A percentile compares a stretch with the other conserved stretches of the same genome.
Evolutionary conservation across 495 filamentous ascomycete species (phyloP).

Genomic region (Lichina pygmaea): DNA sequence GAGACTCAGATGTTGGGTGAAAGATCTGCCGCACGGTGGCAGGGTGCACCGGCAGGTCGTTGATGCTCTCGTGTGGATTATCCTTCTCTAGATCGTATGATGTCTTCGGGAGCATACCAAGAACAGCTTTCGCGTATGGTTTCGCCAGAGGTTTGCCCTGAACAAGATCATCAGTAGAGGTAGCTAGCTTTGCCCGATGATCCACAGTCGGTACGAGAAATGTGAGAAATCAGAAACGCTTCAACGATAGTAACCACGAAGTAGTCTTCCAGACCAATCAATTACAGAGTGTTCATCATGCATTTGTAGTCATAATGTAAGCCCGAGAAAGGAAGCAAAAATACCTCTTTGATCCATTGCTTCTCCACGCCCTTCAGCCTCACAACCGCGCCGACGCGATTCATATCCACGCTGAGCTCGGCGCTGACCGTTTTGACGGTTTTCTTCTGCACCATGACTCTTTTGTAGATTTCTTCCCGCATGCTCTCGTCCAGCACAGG

Average conservation of each 20-base stretch:
- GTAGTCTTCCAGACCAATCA: slow-evolving; percentile 99
- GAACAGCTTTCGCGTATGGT: slow-evolving; percentile 48
- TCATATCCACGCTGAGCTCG: slow-evolving; percentile 52
- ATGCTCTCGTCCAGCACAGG: slow-evolving; percentile 51
- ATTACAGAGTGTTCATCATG: slow-evolving; percentile 47
- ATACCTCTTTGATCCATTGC: slow-evolving; percentile 44
- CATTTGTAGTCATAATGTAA: slow-evolving; percentile 11
- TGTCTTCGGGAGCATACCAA: slow-evolving; percentile 49
- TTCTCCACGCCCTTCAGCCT: slow-evolving; percentile 72
- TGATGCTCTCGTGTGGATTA: slow-evolving; percentile 16
- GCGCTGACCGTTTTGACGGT: slow-evolving; percentile 58
- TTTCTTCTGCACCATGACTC: slow-evolving; percentile 32
- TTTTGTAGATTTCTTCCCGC: slow-evolving; percentile 44
- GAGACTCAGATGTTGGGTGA: slow-evolving; percentile 70
- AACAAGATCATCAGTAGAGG: background rate
- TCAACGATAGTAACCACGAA: slow-evolving; percentile 19
- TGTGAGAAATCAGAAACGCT: too few relatives aligned
- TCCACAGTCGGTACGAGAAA: too few relatives aligned
- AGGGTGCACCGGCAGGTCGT: slow-evolving; percentile 3
- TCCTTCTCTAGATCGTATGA: slow-evolving; percentile 5
- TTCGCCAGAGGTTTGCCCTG: slow-evolving; percentile 54
- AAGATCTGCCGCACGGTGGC: slow-evolving; percentile 43
- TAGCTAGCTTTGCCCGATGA: background rate
- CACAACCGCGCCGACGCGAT: slow-evolving; percentile 69
- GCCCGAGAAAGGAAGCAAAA: slow-evolving; percentile 12